Percentiles rank a stretch among this genome's conserved stretches.
Evolutionary conservation across 2,329 filamentous ascomycete species (phyloP).

Genomic region (Epichloe coenophiala): DNA sequence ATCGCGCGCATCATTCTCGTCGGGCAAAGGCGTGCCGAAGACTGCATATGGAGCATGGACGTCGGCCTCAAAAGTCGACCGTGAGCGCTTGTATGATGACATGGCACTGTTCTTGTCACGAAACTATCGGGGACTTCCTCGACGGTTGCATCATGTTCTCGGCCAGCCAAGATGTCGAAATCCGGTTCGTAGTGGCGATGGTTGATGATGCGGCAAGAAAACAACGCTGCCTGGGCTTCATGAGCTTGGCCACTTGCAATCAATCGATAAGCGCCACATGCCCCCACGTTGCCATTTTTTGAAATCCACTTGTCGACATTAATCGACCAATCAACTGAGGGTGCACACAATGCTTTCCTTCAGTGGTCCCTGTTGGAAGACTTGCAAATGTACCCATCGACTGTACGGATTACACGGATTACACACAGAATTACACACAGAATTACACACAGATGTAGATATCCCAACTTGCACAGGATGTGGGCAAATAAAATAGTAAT

Average conservation of each 20-base stretch:
- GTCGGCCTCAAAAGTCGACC: slow-evolving; percentile 65
- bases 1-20: slow-evolving; percentile 66
- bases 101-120: slow-evolving; percentile 29
- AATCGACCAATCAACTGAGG: too few relatives aligned
- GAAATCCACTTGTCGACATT: neutral
- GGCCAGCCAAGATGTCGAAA: neutral
- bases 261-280: neutral
- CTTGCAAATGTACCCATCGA: too few relatives aligned
- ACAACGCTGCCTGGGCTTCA: neutral
- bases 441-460: too few relatives aligned
- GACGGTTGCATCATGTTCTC: neutral
- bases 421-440: too few relatives aligned
- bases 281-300: neutral
- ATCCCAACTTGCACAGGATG: too few relatives aligned
- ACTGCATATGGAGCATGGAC: slow-evolving; percentile 59
- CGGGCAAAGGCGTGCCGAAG: slow-evolving; percentile 76
- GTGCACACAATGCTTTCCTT: too few relatives aligned
- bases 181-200: neutral
- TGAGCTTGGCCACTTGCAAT: neutral
- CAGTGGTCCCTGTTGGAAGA: too few relatives aligned
- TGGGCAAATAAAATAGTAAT: too few relatives aligned
- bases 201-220: neutral
- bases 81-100: slow-evolving; percentile 68
- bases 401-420: too few relatives aligned
- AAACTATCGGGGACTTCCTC: neutral